Conservation (phyloP, 306 rosid species). For the Cucumis hystrix region DNA sequence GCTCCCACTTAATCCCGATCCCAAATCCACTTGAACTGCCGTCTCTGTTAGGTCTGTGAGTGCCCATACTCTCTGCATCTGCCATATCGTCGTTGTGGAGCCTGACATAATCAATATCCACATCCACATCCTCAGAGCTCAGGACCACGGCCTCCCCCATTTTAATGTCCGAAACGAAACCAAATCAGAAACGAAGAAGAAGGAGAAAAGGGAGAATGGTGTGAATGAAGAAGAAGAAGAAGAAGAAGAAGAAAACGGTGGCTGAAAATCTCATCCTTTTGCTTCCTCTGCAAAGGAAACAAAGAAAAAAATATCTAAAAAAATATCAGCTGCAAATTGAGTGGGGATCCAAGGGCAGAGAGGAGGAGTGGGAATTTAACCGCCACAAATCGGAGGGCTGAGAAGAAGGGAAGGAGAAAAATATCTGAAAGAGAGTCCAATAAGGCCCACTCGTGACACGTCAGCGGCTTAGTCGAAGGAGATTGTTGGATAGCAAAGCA, state of each 20-base stretch:
- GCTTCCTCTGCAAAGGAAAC: no score
- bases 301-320: constrained; percentile 12
- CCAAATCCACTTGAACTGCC: constrained; percentile 37
- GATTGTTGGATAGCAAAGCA: neutral
- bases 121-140: constrained; percentile 28
- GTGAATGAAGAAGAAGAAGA: neutral
- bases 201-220: neutral
- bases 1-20: constrained; percentile 53
- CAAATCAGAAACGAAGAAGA: neutral
- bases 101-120: constrained; percentile 2
- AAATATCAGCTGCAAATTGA: neutral
- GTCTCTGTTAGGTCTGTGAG: constrained; percentile 18
- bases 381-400: constrained; percentile 26
- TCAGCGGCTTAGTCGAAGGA: neutral
- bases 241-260: neutral
- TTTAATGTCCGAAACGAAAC: neutral
- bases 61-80: neutral
- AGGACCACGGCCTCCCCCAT: constrained; percentile 45
- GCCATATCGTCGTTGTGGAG: neutral
- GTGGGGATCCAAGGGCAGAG: constrained; percentile 28
- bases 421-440: neutral
- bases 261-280: constrained; percentile 7
- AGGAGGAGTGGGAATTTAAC: neutral
- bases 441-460: neutral
- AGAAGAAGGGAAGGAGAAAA: neutral